Conservation (phyloP, 2,329 filamentous ascomycete species). For the Sphaerulina musiva region DNA sequence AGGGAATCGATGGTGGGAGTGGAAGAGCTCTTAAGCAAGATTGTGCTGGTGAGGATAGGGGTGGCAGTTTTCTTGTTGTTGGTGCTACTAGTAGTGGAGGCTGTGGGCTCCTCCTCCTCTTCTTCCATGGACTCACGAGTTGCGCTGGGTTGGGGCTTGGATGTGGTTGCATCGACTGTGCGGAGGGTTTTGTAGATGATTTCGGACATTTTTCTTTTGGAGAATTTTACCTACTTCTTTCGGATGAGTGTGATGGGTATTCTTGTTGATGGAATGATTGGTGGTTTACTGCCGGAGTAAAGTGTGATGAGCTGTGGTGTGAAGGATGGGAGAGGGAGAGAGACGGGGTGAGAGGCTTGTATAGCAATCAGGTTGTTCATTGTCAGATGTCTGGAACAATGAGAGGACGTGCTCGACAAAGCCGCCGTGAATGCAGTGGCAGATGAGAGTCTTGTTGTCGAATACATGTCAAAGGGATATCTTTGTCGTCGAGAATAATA, state of each 20-base stretch:
- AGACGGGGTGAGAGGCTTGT: background rate
- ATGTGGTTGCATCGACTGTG: too few species aligned
- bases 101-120: too few species aligned
- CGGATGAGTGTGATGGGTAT: background rate
- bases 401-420: background rate
- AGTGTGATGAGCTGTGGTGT: background rate
- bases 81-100: background rate
- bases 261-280: background rate
- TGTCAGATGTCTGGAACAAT: background rate
- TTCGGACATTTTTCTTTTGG: too few species aligned
- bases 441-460: background rate
- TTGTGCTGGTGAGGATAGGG: background rate
- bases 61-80: background rate
- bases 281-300: slow-evolving; percentile 4
- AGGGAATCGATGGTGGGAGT: slow-evolving; percentile 2
- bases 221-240: too few species aligned
- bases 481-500: background rate
- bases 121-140: too few species aligned
- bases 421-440: background rate
- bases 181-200: too few species aligned
- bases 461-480: background rate
- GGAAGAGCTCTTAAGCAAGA: background rate
- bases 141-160: too few species aligned
- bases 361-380: background rate
- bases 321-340: background rate